Base-by-base conservation (phyloP, 2,329 filamentous ascomycete species). In the Penicillium sp. region DNA sequence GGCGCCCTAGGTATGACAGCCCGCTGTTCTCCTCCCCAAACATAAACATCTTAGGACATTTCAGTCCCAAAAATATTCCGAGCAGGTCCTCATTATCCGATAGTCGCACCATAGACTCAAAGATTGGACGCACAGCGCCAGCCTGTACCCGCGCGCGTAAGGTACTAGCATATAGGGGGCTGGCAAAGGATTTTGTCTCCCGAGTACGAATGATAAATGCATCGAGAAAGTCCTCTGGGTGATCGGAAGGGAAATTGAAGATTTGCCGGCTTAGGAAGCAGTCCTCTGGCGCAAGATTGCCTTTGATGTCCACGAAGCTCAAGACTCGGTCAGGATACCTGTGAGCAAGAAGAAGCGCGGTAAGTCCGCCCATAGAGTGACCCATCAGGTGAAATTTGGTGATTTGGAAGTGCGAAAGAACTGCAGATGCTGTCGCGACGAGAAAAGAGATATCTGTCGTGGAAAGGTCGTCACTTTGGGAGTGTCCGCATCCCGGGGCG, bases 231-330 rank as follows among this genome's bases (percentile, higher is more conserved):
- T 43, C 49, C 6, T 58, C 53, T 0, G 49, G 49, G 13, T 60
- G 48, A 13, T 57, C 50, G 1, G 57, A 44, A 2, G 55, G 54
- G 45, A 57, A 58, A 6, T 41, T 54, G 38, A 64, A 63, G 33
- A 64, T 64, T 41, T 66, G 63, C 2, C 61, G 54, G 39, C 62
- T 65, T 29, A 64, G 58, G 47, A 64, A 65, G 49, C 59, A 65
- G 47, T 65, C 63, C 33, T 65, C 63, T 1, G 59, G 59, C 1
- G 61, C 57, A 10, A 65, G 59, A 18, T 65, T 65, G 21, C 61
- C 61, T 39, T 65, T 62, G 46, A 62, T 65, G 31, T 63, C 33
- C 29, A 64, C 41, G 44, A 65, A 65, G 51, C 62, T 65, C 21
- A 63, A 51, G 8, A 63, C 45, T 4, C 47, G 49, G 8, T 49